phyloP scores from a whole-genome alignment of 257 asterid genomes.

The Salvia splendens region DNA sequence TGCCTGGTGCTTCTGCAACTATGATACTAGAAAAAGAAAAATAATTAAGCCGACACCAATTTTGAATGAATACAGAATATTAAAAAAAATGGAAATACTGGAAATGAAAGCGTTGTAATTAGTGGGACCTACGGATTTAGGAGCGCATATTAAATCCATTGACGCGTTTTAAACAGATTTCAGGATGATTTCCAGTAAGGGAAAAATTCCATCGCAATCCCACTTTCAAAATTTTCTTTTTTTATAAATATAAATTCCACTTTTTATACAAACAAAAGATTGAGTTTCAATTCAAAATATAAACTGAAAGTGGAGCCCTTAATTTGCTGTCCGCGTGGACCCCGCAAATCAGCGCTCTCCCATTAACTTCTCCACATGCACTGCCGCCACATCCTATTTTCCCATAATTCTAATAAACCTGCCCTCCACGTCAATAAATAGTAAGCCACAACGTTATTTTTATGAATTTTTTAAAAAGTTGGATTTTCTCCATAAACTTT shows the following conservation, averaged over 20 bases:
- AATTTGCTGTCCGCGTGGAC: slow-evolving; percentile 54
- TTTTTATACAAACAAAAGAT: not conserved
- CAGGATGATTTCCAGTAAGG: slow-evolving; percentile 1
- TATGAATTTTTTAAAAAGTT: too few species aligned
- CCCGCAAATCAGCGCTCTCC: slow-evolving; percentile 40
- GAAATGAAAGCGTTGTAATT: not conserved
- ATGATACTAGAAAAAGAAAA: not conserved
- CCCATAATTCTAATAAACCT: not conserved
- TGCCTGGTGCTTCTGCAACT: too few species aligned
- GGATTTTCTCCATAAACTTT: too few species aligned
- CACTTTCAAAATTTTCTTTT: not conserved
- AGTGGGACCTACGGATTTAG: not conserved
- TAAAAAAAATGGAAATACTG: not conserved
- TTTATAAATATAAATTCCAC: not conserved
- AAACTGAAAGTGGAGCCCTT: slow-evolving; percentile 7
- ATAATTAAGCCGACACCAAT: not conserved
- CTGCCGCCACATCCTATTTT: slow-evolving; percentile 32
- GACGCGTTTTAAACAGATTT: slow-evolving; percentile 29
- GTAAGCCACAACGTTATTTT: too few species aligned
- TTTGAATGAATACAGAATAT: not conserved
- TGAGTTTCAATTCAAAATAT: not conserved
- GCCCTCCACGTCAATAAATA: not conserved
- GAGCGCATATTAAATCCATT: slow-evolving; percentile 6
- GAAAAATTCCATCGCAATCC: slow-evolving; percentile 10
- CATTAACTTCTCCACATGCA: slow-evolving; percentile 41